Base-by-base conservation (phyloP, 139 green algal genomes). In the Coelastrella sp. region DNA sequence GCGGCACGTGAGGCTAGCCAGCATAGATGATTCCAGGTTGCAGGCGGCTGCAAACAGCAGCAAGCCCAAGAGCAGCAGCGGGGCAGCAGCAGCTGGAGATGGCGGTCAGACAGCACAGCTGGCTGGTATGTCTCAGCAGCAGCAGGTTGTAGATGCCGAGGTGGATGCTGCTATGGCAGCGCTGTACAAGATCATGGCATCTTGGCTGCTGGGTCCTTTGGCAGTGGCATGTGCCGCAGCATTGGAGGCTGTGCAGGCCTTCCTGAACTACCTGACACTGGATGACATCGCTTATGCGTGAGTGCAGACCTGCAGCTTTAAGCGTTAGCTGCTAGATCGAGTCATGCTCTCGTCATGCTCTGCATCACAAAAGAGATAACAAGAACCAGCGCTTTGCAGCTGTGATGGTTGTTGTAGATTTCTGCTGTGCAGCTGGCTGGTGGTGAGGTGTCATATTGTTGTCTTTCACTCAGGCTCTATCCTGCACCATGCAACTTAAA, bases 191-290 rank as follows among this genome's bases (percentile, higher is more conserved):
- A 90, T 91, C 4, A 60, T 88, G 17, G 93, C 93, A 56, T 87
- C 73, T 16, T 91, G 95, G 93, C 88, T 95, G 91, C 92, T 95
- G 85, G 91, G 92, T 80, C 91, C 86, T 8, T 19, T 90, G 73
- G 73, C 73, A 32, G 66, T 84, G 73, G 85, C 85, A 17, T 90
- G 85, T 32, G 13, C n/a, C 17, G 14, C 65, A 8, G 85, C 85
- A 19, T 57, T 90, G 20, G 73, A 90, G 0, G 85, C 85, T 6
- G 19, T 56, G 57, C 73, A 61, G 17, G 58, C 20, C 2, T 90
- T 90, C 74, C 23, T 90, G 85, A 59, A 83, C 32, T 90, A 61
- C 73, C 73, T 90, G 20, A 83, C 59, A n/a, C 19, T 84, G 8
- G 73, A 90, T 68, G 73, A 90, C 23, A 57, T 14, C n/a, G 85